These are phyloP conservation scores for Glycine soja DNA, from an alignment of 306 rosid species.

Conservation along the genomic window DNA sequence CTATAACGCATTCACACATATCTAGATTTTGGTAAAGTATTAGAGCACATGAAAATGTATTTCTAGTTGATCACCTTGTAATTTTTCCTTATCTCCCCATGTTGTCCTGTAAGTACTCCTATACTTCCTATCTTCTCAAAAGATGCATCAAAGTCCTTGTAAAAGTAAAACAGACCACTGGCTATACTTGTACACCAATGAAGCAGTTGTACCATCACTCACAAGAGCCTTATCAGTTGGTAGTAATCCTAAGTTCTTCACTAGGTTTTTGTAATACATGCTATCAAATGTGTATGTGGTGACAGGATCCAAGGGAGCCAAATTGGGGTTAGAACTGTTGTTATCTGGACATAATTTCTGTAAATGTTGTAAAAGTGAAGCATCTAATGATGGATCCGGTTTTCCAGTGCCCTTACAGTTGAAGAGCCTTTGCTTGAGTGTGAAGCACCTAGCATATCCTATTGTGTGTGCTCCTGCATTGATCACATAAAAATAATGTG, in stretches of 20 bases:
- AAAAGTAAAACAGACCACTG: conserved; percentile 48
- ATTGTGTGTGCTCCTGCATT: conserved; percentile 68
- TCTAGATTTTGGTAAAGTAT: neutral
- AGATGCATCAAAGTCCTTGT: conserved; percentile 61
- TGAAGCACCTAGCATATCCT: conserved; percentile 70
- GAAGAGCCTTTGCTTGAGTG: conserved; percentile 73
- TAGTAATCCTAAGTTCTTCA: conserved; percentile 64
- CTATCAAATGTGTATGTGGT: conserved; percentile 63
- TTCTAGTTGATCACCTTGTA: conserved; percentile 64
- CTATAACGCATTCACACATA: neutral
- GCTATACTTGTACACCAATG: conserved; percentile 59
- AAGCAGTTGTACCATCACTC: conserved; percentile 54
- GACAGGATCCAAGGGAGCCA: conserved; percentile 57
- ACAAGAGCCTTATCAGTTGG: conserved; percentile 67
- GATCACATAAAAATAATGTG: neutral
- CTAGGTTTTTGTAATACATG: conserved; percentile 61
- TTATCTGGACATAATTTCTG: conserved; percentile 56
- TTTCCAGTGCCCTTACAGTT: conserved; percentile 57
- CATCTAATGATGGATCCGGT: conserved; percentile 61
- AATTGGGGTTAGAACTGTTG: conserved; percentile 49
- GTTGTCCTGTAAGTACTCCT: conserved; percentile 65
- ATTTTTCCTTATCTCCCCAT: conserved; percentile 66
- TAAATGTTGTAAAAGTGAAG: conserved; percentile 48
- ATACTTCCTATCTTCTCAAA: conserved; percentile 63
- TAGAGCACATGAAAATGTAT: neutral